Percentiles rank a stretch among this genome's conserved stretches.
Conservation (phyloP, 768 basidiomycete genomes). For the Leccinum sublutescens region DNA sequence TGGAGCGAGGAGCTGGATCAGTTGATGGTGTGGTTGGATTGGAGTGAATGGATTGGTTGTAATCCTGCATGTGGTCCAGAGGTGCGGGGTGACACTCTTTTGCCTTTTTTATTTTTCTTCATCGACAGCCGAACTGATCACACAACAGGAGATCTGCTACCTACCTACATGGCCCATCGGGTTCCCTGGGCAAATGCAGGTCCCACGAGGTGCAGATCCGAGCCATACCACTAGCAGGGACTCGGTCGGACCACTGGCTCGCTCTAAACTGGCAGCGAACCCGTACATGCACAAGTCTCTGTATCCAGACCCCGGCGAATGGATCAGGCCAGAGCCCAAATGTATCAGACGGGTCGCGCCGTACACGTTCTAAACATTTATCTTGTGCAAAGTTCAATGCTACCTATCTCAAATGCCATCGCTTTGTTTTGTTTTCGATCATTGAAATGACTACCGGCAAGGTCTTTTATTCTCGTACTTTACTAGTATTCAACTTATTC, state of each 20-base stretch:
- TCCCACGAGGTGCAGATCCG: neutral
- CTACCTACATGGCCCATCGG: constrained; percentile 20
- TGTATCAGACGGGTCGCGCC: constrained; percentile 8
- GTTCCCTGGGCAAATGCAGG: constrained; percentile 2
- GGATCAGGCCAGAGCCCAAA: constrained; percentile 15
- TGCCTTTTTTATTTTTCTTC: neutral
- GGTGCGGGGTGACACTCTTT: constrained; percentile 24
- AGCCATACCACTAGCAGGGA: neutral
- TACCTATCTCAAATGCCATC: no score
- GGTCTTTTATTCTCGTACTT: neutral
- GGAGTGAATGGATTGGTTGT: constrained; percentile 50
- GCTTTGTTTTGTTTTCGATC: no score
- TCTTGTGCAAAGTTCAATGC: neutral
- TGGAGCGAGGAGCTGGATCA: constrained; percentile 37
- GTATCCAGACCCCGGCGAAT: neutral
- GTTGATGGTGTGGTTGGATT: constrained; percentile 51
- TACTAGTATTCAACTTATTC: neutral
- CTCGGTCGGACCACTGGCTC: neutral
- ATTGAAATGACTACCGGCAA: neutral
- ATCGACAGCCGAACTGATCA: neutral
- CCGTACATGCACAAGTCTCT: neutral
- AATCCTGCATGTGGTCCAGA: constrained; percentile 43
- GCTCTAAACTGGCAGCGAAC: neutral
- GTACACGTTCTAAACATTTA: neutral
- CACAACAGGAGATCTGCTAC: constrained; percentile 18